A percentile compares a stretch with the other conserved stretches of the same genome.
These are phyloP conservation scores for Zychaea mexicana DNA, from an alignment of 371 early-diverging fungal species.

Conservation along the genomic window DNA sequence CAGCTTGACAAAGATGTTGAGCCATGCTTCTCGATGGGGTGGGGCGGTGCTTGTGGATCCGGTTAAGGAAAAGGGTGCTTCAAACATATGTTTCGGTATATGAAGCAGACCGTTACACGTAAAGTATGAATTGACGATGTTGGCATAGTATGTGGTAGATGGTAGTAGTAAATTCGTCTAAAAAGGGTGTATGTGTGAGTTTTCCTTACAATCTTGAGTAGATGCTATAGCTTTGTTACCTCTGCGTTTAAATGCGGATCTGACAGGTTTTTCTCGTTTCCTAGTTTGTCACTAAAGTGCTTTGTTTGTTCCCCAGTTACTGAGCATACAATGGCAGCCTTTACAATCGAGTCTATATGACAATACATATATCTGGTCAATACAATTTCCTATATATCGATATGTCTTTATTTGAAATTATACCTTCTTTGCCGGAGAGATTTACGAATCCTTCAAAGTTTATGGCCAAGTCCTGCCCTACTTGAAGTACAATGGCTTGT, in stretches of 20 bases:
- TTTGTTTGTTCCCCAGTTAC: conserved; percentile 29
- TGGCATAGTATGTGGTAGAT: conserved; percentile 29
- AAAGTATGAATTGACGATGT: conserved; percentile 35
- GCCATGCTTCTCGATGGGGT: conserved; percentile 28
- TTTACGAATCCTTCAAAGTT: conserved; percentile 42
- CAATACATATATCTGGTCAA: background rate
- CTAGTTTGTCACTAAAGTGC: conserved; percentile 30
- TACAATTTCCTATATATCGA: background rate
- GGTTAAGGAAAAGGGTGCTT: background rate
- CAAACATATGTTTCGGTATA: conserved; percentile 27
- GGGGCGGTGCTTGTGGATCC: background rate
- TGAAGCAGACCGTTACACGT: conserved; percentile 32
- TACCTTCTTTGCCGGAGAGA: background rate
- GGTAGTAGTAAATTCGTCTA: conserved; percentile 29
- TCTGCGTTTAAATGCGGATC: conserved; percentile 22
- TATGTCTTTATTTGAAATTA: background rate
- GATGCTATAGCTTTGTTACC: too few relatives aligned
- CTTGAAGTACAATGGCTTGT: conserved; percentile 22
- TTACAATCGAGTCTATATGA: conserved; percentile 19
- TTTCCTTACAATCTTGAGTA: background rate
- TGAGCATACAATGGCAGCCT: conserved; percentile 35
- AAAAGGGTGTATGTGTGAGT: background rate
- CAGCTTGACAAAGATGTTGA: conserved; percentile 23
- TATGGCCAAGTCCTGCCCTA: conserved; percentile 30
- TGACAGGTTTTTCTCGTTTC: conserved; percentile 31